Evolutionary conservation across 148 eudicot genomes (phyloP).

Genomic region (Spergularia bocconei): DNA sequence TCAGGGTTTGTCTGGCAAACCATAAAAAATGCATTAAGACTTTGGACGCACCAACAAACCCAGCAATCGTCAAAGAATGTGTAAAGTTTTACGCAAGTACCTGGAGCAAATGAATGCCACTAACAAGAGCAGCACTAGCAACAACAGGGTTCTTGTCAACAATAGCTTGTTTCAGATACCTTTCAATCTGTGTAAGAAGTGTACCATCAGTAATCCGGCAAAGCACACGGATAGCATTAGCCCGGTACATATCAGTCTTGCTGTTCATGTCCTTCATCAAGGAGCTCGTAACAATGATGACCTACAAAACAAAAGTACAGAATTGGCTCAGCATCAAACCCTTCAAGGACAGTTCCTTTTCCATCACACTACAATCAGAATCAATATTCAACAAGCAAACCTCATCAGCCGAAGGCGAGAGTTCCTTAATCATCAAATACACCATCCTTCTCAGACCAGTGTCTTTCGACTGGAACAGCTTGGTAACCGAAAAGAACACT

Average conservation of each 20-base stretch:
- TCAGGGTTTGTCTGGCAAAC: constrained; percentile 83
- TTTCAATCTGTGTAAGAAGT: constrained; percentile 93
- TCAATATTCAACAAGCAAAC: constrained; percentile 30
- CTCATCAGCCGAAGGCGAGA: constrained; percentile 94
- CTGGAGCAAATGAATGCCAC: constrained; percentile 95
- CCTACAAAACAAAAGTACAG: constrained; percentile 36
- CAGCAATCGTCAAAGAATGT: neutral
- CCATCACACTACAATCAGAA: constrained; percentile 10
- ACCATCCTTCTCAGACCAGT: constrained; percentile 87
- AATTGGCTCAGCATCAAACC: constrained; percentile 22
- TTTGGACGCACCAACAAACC: neutral
- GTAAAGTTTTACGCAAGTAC: constrained; percentile 27
- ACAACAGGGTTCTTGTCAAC: constrained; percentile 98
- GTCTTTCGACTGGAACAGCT: constrained; percentile 86
- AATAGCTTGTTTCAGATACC: constrained; percentile 92
- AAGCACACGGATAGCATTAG: constrained; percentile 95
- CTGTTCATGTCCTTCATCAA: constrained; percentile 99
- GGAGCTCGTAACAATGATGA: constrained; percentile 90
- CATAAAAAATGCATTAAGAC: constrained; percentile 7
- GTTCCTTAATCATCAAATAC: constrained; percentile 88
- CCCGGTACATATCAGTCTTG: constrained; percentile 94
- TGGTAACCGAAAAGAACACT: constrained; percentile 86
- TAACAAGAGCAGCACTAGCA: constrained; percentile 97
- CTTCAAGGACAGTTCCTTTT: neutral
- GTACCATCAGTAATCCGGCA: constrained; percentile 91